Evolutionary conservation across 23 red algal genomes (phyloP).

Genomic region (Gracilaria vermiculophylla): DNA sequence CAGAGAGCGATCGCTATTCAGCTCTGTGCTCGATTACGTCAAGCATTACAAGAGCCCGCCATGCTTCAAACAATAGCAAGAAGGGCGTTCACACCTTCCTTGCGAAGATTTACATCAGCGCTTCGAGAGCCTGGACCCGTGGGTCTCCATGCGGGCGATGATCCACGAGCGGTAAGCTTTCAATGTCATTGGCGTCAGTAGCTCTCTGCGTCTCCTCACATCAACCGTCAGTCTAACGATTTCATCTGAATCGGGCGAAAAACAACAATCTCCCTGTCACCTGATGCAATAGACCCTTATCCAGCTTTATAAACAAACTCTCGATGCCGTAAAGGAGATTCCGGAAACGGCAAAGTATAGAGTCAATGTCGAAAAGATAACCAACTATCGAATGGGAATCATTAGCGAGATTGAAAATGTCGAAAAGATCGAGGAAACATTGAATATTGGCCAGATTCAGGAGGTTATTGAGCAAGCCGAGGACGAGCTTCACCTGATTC

Average conservation of each 20-base stretch:
- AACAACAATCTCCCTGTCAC: background rate
- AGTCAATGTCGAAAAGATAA: slow-evolving; percentile 85
- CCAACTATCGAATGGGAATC: slow-evolving; percentile 65
- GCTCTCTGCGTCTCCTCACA: no score
- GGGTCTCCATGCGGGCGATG: slow-evolving; percentile 3
- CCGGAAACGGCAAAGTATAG: slow-evolving; percentile 72
- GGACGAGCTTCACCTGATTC: slow-evolving; percentile 78
- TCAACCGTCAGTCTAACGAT: background rate
- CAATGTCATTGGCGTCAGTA: background rate
- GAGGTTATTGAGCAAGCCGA: slow-evolving; percentile 80
- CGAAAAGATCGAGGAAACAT: slow-evolving; percentile 60
- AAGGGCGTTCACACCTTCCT: background rate
- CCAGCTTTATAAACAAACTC: slow-evolving; percentile 69
- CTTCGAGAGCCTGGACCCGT: slow-evolving; percentile 37
- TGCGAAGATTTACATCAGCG: background rate
- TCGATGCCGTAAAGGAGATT: slow-evolving; percentile 63
- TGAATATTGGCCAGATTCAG: slow-evolving; percentile 64
- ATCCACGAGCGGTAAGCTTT: slow-evolving; percentile 44
- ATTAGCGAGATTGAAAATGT: slow-evolving; percentile 63
- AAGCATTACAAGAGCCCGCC: background rate
- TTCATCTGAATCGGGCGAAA: background rate
- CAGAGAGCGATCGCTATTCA: no score
- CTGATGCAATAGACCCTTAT: slow-evolving; percentile 16
- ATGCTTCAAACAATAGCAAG: slow-evolving; percentile 27
- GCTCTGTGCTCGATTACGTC: background rate